A percentile compares a stretch with the other conserved stretches of the same genome.
Evolutionary conservation across 1,139 yeast species (phyloP).

Genomic region (Blastobotrys proliferans): DNA sequence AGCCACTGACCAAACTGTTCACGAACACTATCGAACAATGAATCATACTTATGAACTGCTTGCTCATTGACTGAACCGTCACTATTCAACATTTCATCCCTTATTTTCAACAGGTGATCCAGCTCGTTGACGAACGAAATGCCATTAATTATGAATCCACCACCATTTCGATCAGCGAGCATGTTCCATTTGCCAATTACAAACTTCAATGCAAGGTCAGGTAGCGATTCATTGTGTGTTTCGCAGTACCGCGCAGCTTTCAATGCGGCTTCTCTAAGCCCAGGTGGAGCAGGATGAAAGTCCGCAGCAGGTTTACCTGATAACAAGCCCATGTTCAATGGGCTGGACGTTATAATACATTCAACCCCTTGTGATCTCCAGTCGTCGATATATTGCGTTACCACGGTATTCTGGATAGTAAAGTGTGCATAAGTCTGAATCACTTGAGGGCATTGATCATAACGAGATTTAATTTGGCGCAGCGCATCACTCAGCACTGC

Average conservation of each 20-base stretch:
- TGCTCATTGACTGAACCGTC: constrained; percentile 10
- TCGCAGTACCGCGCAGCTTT: constrained; percentile 14
- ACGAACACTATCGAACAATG: constrained; percentile 13
- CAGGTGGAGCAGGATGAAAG: constrained; percentile 73
- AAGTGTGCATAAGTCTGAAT: constrained; percentile 75
- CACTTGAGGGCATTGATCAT: constrained; percentile 57
- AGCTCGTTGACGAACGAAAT: constrained; percentile 19
- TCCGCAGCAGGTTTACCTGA: constrained; percentile 60
- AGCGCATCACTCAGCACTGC: constrained; percentile 46
- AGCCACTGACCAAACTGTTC: constrained; percentile 17
- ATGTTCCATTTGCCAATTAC: constrained; percentile 17
- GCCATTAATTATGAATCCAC: constrained; percentile 20
- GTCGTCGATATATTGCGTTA: constrained; percentile 47
- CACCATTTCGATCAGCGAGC: constrained; percentile 17
- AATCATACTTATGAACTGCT: constrained; percentile 13
- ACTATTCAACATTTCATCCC: constrained; percentile 13
- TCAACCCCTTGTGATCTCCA: constrained; percentile 53
- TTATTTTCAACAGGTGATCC: constrained; percentile 13
- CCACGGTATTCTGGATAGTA: constrained; percentile 66
- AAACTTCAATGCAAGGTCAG: constrained; percentile 18
- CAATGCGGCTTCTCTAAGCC: constrained; percentile 31
- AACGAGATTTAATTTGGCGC: constrained; percentile 39
- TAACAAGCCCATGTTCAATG: constrained; percentile 79
- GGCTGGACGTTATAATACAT: constrained; percentile 69
- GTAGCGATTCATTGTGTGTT: constrained; percentile 11